Evolutionary conservation across 208 protist genomes (phyloP).

Genomic region (Tritrichomonas foetus): DNA sequence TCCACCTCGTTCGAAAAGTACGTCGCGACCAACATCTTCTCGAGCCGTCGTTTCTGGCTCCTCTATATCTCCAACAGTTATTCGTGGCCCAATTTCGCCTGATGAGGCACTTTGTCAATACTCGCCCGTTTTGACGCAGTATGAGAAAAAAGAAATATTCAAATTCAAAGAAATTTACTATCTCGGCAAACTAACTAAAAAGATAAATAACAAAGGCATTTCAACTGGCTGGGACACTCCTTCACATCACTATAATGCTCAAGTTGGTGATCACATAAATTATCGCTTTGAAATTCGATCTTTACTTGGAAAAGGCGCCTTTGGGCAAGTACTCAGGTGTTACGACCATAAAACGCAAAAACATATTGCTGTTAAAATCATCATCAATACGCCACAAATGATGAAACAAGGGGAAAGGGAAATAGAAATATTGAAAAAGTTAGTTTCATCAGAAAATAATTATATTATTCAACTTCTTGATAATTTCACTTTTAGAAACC

Average conservation of each 20-base stretch:
- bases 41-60: too few relatives aligned
- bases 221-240: background rate
- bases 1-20: too few relatives aligned
- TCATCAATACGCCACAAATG: slow-evolving; percentile 57
- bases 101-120: background rate
- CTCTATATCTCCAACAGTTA: background rate
- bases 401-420: background rate
- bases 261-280: background rate
- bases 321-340: slow-evolving; percentile 76
- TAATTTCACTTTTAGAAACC: background rate
- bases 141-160: background rate
- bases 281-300: slow-evolving; percentile 76
- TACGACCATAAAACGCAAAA: slow-evolving; percentile 68
- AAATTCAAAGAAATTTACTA: background rate
- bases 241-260: background rate
- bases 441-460: background rate
- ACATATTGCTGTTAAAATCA: slow-evolving; percentile 66
- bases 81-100: background rate
- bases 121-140: background rate
- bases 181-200: background rate
- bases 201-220: background rate
- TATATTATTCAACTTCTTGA: background rate
- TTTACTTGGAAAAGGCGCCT: slow-evolving; percentile 72
- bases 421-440: background rate
- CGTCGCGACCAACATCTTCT: too few relatives aligned